Base-by-base conservation (phyloP, 768 basidiomycete genomes). In the Rubroboletus pulcherrimus region DNA sequence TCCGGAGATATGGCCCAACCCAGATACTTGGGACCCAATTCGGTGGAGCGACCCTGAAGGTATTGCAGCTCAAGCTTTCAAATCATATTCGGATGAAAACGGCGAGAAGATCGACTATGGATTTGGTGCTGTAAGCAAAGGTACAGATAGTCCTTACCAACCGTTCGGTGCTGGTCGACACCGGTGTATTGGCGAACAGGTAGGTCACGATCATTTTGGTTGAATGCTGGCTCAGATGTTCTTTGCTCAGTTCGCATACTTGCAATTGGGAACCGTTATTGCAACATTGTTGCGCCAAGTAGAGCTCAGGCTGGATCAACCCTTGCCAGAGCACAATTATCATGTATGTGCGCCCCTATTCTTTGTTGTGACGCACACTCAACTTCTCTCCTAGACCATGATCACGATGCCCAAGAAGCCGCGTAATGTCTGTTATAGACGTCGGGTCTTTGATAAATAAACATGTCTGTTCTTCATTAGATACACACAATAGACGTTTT, bases 121-220 rank as follows among this genome's bases (percentile, higher is more conserved):
- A 2, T 99, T 92, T 71, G 97, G 97, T 51, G 83, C 86, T 57
- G 90, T 99, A 49, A 91, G 88, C 76, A 98, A 98, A 75, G 95
- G 95, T 48, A 98, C 95, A 7, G 91, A 95, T 54, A 91, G 88
- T 63, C 93, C 92, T 47, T 98, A 98, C 71, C 91, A 97, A 69
- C 97, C 97, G 2, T 99, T 99, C 65, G 97, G 97, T 58, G 96
- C 97, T 49, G 97, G 97, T 30, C 81, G 91, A 64, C 96, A 98
- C 76, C 80, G 95, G 60, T 98, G 92, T 71, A 95, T 98, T 57
- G 92, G 93, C 60, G 93, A 95, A 74, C 89, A 87, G 76, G 86
- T 85, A 44, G 43, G 77, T 71, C 29, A 11, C 2, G 15, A 45
- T 14, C 2, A 3, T 56, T 15, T 35, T 50, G 24, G 24, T 4